phyloP scores from a whole-genome alignment of 1,284 basidiomycete species.

The Wolfiporia cocos region DNA sequence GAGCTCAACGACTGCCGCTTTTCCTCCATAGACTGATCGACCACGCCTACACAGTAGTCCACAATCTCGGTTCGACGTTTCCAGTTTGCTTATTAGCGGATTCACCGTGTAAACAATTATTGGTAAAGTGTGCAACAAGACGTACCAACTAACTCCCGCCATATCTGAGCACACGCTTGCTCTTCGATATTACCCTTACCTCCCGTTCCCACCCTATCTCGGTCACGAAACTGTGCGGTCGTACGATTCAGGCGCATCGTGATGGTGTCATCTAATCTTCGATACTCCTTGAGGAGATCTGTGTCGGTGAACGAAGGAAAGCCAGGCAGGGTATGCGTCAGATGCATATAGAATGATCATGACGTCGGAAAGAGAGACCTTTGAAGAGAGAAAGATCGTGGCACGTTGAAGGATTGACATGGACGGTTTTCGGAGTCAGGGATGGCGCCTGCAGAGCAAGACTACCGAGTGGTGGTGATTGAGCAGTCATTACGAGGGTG shows the following conservation, averaged over 20 bases:
- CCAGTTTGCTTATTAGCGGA: conserved; percentile 64
- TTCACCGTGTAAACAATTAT: too few species aligned
- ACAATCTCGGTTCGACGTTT: conserved; percentile 73
- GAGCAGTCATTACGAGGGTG: conserved; percentile 40
- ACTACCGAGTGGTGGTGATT: conserved; percentile 55
- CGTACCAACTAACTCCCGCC: conserved; percentile 80
- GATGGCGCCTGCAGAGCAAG: conserved; percentile 62
- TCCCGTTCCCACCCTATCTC: conserved; percentile 40
- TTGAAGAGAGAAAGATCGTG: conserved; percentile 80
- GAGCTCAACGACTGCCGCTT: conserved; percentile 46
- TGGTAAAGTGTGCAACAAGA: conserved; percentile 12
- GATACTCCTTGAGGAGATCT: conserved; percentile 85
- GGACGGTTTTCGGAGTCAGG: conserved; percentile 50
- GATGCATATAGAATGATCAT: background rate
- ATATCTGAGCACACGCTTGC: conserved; percentile 74
- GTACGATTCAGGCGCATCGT: conserved; percentile 82
- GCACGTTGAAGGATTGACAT: conserved; percentile 68
- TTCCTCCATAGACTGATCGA: conserved; percentile 59
- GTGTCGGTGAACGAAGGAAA: conserved; percentile 2
- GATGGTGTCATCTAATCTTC: conserved; percentile 79
- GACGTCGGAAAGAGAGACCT: conserved; percentile 39
- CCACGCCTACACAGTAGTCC: conserved; percentile 70
- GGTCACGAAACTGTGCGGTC: conserved; percentile 73
- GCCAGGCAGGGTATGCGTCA: background rate
- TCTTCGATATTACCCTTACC: conserved; percentile 51